Percentiles rank a stretch among this genome's conserved stretches.
Conservation (phyloP, 1,284 basidiomycete species). For the Fomitiporia mediterranea region DNA sequence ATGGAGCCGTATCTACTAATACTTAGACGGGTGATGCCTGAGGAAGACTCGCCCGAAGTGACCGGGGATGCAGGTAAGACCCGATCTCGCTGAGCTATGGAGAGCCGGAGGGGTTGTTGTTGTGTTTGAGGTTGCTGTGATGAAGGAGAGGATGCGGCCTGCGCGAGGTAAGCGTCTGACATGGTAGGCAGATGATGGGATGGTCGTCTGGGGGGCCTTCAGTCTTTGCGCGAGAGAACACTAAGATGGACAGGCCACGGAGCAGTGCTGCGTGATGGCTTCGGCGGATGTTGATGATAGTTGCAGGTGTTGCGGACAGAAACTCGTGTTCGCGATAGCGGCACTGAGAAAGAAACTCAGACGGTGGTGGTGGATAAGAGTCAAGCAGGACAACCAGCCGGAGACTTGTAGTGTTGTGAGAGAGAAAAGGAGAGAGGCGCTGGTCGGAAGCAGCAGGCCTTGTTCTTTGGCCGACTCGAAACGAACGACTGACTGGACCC, state of each 20-base stretch:
- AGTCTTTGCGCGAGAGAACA: neutral
- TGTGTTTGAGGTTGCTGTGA: neutral
- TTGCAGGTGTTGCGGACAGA: neutral
- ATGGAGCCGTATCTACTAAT: constrained; percentile 18
- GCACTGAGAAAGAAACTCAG: too few relatives aligned
- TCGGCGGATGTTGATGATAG: neutral
- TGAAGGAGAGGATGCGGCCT: neutral
- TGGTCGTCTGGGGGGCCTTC: neutral
- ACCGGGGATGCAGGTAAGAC: constrained; percentile 13
- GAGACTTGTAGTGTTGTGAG: too few relatives aligned
- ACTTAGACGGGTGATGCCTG: constrained; percentile 13
- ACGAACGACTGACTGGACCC: too few relatives aligned
- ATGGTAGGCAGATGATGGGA: neutral
- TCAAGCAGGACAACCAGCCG: neutral
- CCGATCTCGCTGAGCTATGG: neutral
- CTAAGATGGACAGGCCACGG: neutral
- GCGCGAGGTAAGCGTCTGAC: neutral
- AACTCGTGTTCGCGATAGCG: neutral
- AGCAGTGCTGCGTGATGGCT: constrained; percentile 5
- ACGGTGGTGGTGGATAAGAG: neutral
- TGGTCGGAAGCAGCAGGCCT: neutral
- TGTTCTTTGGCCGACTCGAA: too few relatives aligned
- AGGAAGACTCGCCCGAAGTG: constrained; percentile 18
- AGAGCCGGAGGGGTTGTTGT: constrained; percentile 6
- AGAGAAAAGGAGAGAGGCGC: neutral